Percentiles rank a stretch among this genome's conserved stretches.
Conservation (phyloP, 2,329 filamentous ascomycete genomes). For the Sclerotinia spermophila region DNA sequence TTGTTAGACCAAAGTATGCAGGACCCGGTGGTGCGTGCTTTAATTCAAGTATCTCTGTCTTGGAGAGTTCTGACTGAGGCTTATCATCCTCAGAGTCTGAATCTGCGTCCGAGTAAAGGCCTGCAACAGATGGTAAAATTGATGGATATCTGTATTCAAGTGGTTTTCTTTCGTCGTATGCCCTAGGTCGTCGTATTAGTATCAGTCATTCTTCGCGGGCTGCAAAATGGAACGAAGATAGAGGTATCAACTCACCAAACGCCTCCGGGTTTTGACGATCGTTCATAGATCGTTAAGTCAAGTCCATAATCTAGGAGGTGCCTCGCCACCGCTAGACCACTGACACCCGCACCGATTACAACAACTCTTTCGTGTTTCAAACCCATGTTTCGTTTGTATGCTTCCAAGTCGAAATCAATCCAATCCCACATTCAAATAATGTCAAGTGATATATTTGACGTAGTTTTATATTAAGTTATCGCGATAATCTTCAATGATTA, state of each 20-base stretch:
- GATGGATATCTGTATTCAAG: constrained; percentile 30
- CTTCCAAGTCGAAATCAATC: constrained; percentile 7
- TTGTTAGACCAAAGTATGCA: constrained; percentile 30
- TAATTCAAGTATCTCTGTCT: constrained; percentile 19
- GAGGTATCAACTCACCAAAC: constrained; percentile 42
- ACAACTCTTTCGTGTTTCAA: constrained; percentile 37
- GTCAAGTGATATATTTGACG: neutral
- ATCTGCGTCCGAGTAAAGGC: constrained; percentile 18
- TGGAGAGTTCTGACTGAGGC: neutral
- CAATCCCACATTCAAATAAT: constrained; percentile 10
- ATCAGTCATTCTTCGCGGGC: neutral
- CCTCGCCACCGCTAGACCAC: constrained; percentile 46
- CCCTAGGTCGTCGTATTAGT: constrained; percentile 20
- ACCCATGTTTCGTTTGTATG: constrained; percentile 3
- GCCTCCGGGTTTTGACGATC: constrained; percentile 50
- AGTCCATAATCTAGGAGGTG: constrained; percentile 45
- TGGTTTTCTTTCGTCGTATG: constrained; percentile 30
- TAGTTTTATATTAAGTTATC: neutral
- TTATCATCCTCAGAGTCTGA: constrained; percentile 4
- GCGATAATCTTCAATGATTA: neutral
- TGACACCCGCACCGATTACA: constrained; percentile 51
- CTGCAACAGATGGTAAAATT: constrained; percentile 26
- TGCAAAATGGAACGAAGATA: neutral
- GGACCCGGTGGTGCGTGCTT: constrained; percentile 32
- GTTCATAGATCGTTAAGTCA: constrained; percentile 53